phyloP scores from a whole-genome alignment of 257 asterid genomes.

The Solanum habrochaites region DNA sequence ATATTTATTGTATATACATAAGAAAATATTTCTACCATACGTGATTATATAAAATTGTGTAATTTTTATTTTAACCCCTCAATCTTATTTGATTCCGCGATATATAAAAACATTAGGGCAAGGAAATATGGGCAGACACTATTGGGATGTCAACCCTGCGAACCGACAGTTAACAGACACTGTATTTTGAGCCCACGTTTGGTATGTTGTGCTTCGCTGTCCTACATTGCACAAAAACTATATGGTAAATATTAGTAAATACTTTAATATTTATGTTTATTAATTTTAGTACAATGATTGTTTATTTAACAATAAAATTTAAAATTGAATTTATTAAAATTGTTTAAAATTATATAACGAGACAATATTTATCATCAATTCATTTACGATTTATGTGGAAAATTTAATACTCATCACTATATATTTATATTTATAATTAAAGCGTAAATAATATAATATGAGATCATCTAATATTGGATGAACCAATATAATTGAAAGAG shows the following conservation, averaged over 20 bases:
- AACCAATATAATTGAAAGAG: too few species aligned
- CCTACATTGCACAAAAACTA: not conserved
- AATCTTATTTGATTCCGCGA: not conserved
- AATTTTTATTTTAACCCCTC: not conserved
- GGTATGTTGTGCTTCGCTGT: not conserved
- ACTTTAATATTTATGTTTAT: rapidly evolving
- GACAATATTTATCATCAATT: too few species aligned
- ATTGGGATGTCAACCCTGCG: not conserved
- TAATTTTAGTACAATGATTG: too few species aligned
- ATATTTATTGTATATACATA: too few species aligned
- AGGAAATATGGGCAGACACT: not conserved
- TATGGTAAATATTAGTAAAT: too few species aligned
- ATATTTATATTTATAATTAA: too few species aligned
- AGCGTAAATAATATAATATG: not conserved
- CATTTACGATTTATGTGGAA: too few species aligned
- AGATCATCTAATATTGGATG: too few species aligned
- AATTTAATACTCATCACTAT: not conserved
- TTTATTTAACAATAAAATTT: too few species aligned
- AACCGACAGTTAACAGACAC: not conserved
- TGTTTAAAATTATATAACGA: too few species aligned
- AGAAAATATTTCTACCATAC: too few species aligned
- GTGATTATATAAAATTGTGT: rapidly evolving
- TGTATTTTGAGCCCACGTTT: not conserved
- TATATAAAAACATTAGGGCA: not conserved
- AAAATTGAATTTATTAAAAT: too few species aligned